phyloP scores from a whole-genome alignment of 352 stramenopile genomes.

The Globisporangium spinosum region DNA sequence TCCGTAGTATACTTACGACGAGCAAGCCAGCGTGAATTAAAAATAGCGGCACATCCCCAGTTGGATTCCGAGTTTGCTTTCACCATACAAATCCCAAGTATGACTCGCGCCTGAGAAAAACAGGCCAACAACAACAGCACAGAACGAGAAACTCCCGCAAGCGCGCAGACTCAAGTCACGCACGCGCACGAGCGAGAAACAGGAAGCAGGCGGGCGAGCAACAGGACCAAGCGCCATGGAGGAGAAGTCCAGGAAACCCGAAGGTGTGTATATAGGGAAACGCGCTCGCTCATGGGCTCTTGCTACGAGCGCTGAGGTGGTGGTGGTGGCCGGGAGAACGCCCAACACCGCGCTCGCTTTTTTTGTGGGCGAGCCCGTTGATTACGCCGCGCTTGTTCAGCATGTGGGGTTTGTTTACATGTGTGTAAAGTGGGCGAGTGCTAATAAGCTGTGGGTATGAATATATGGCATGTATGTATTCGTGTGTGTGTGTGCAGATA shows the following conservation, averaged over 20 bases:
- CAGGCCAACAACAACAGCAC: not conserved
- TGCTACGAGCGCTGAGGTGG: not conserved
- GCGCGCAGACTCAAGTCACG: not conserved
- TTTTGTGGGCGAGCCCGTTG: not conserved
- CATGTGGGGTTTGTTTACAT: not conserved
- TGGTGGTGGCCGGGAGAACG: not conserved
- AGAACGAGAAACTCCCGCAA: constrained; percentile 9
- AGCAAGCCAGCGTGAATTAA: constrained; percentile 12
- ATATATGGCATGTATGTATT: not conserved
- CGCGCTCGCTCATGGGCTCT: not conserved
- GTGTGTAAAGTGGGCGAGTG: not conserved
- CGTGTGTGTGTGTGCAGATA: constrained; percentile 40
- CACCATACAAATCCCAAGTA: constrained; percentile 9
- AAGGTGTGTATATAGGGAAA: constrained; percentile 36
- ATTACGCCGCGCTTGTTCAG: not conserved
- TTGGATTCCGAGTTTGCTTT: not conserved
- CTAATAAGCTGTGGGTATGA: too few species aligned
- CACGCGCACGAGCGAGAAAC: constrained; percentile 11
- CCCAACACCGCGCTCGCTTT: not conserved
- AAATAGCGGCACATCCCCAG: constrained; percentile 6
- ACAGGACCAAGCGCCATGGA: constrained; percentile 49
- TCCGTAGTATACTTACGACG: not conserved
- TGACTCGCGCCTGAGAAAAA: constrained; percentile 17
- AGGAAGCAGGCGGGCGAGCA: constrained; percentile 17
- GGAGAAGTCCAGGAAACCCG: constrained; percentile 83